Percentiles rank a stretch among this genome's conserved stretches.
Evolutionary conservation across 202 grass and related monocot species (phyloP).

Genomic region (Saccharum hybrid): DNA sequence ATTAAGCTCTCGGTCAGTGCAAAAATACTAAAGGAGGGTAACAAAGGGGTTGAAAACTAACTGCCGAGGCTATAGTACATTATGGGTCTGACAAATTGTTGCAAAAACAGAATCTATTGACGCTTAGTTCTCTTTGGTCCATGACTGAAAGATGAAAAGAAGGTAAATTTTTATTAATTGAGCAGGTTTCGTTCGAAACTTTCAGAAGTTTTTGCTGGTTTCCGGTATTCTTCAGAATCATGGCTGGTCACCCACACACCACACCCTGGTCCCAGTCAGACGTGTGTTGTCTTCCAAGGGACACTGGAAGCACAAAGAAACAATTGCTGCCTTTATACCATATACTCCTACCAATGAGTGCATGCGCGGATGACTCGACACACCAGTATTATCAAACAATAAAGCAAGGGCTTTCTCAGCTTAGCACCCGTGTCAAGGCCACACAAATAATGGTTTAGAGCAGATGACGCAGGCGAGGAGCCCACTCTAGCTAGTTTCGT

Average conservation of each 20-base stretch:
- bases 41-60: no score
- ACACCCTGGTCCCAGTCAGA: neutral
- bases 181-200: neutral
- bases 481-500: neutral
- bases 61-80: no score
- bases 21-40: no score
- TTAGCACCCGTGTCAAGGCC: conserved; percentile 39
- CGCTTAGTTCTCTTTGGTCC: no score
- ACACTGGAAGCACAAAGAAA: conserved; percentile 29
- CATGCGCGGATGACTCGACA: conserved; percentile 3
- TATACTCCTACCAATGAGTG: neutral
- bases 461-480: conserved; percentile 32
- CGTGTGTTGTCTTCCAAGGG: neutral
- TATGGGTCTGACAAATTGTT: no score
- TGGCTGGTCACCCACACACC: no score
- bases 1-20: no score
- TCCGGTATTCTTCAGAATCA: neutral
- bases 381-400: neutral
- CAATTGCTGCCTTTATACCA: conserved; percentile 38
- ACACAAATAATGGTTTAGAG: neutral
- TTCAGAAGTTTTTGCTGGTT: neutral
- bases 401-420: conserved; percentile 16
- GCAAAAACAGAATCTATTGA: no score
- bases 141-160: neutral
- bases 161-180: neutral